A percentile compares a stretch with the other conserved stretches of the same genome.
Conservation (phyloP, 345 rosid genomes). For the Aquilaria malaccensis region DNA sequence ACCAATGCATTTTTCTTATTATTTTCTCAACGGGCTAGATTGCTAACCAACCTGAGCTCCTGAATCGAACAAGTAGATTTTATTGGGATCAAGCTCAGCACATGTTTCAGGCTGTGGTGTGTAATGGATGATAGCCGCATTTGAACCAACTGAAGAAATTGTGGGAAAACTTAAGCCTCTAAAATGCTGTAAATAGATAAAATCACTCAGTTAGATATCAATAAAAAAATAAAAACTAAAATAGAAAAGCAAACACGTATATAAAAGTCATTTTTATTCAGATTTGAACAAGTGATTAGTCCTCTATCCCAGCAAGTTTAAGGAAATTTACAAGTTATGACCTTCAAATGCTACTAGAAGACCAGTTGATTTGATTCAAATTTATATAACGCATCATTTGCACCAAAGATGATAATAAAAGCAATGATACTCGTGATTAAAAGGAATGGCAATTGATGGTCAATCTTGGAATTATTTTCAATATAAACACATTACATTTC, state of each 20-base stretch:
- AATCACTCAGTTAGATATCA: too few relatives aligned
- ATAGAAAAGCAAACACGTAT: not conserved
- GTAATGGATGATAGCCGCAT: constrained; percentile 93
- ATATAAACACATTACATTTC: too few relatives aligned
- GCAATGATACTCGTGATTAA: too few relatives aligned
- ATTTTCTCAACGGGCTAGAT: not conserved
- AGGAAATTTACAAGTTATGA: too few relatives aligned
- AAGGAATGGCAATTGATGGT: too few relatives aligned
- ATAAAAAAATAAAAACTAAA: not conserved
- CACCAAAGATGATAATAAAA: too few relatives aligned
- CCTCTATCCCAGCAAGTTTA: too few relatives aligned
- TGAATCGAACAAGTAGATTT: constrained; percentile 85
- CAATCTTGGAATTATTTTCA: too few relatives aligned
- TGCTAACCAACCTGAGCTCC: constrained; percentile 80
- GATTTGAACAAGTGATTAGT: not conserved
- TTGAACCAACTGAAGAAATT: constrained; percentile 90
- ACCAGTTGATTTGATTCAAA: too few relatives aligned
- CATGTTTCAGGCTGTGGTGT: constrained; percentile 64
- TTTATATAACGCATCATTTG: too few relatives aligned
- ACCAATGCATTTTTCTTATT: not conserved
- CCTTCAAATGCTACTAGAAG: too few relatives aligned
- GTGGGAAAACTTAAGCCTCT: constrained; percentile 97
- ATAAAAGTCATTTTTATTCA: too few relatives aligned
- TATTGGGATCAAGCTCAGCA: constrained; percentile 78
- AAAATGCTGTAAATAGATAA: constrained; percentile 57